phyloP scores from a whole-genome alignment of 2,329 filamentous ascomycete species.

The Colletotrichum gigasporum region DNA sequence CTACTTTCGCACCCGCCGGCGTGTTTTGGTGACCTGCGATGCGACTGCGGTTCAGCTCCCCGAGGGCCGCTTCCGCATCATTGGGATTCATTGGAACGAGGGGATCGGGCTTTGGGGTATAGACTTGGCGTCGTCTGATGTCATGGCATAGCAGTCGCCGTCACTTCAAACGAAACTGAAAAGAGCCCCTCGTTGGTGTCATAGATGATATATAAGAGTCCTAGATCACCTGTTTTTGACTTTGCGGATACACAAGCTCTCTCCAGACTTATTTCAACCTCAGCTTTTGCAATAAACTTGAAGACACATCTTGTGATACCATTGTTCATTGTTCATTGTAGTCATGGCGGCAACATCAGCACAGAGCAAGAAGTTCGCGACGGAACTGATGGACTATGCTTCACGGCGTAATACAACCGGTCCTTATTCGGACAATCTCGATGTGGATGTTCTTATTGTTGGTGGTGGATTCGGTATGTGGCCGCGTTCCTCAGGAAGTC shows the following conservation, averaged over 20 bases:
- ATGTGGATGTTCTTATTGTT: constrained; percentile 55
- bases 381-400: constrained; percentile 50
- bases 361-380: constrained; percentile 49
- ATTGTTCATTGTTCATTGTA: background rate
- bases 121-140: constrained; percentile 6
- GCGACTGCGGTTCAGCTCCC: background rate
- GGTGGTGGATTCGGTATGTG: constrained; percentile 51
- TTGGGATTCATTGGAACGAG: background rate
- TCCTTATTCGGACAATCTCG: constrained; percentile 52
- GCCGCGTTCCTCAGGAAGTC: too few relatives aligned
- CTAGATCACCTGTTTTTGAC: background rate
- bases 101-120: background rate
- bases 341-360: constrained; percentile 33
- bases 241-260: too few relatives aligned
- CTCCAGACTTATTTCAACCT: too few relatives aligned
- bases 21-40: background rate
- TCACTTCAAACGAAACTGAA: constrained; percentile 9
- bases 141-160: constrained; percentile 1
- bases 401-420: constrained; percentile 41
- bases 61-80: background rate
- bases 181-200: background rate
- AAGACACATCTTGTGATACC: too few relatives aligned
- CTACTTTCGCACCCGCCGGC: background rate
- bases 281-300: background rate
- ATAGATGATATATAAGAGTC: constrained; percentile 2